Percentiles rank a stretch among this genome's conserved stretches.
Evolutionary conservation across 805 yeast species (phyloP).

Genomic region (Kodamaea laetipori): DNA sequence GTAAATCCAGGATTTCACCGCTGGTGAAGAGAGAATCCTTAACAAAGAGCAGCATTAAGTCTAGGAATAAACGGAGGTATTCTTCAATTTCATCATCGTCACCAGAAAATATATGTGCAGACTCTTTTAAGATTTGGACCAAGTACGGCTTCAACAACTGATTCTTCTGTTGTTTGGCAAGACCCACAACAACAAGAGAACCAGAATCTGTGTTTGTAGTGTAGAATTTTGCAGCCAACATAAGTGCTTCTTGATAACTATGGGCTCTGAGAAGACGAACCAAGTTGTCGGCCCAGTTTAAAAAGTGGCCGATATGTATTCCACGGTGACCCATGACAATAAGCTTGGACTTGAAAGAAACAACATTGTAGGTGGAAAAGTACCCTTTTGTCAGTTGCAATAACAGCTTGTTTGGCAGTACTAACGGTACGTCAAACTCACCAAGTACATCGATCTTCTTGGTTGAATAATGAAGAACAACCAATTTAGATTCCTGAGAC

Average conservation of each 20-base stretch:
- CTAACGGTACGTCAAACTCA: not conserved
- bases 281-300: constrained; percentile 72
- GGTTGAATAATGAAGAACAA: not conserved
- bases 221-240: constrained; percentile 55
- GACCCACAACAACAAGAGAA: constrained; percentile 53
- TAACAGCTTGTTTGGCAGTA: constrained; percentile 2
- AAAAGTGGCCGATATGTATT: constrained; percentile 57
- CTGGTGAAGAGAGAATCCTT: constrained; percentile 4
- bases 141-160: constrained; percentile 52
- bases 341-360: constrained; percentile 11
- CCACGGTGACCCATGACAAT: not conserved
- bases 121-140: constrained; percentile 57
- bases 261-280: constrained; percentile 44
- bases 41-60: constrained; percentile 14
- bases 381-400: not conserved
- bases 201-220: constrained; percentile 39
- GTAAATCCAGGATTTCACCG: constrained; percentile 15
- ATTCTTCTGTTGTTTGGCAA: constrained; percentile 48
- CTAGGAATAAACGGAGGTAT: constrained; percentile 19
- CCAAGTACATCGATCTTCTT: not conserved
- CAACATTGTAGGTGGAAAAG: constrained; percentile 1
- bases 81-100: constrained; percentile 6
- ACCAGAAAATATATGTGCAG: constrained; percentile 44
- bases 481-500: not conserved
- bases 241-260: constrained; percentile 60